A percentile compares a stretch with the other conserved stretches of the same genome.
Evolutionary conservation across 108 stramenopile genomes (phyloP).

Genomic region (Nitzschia palea): DNA sequence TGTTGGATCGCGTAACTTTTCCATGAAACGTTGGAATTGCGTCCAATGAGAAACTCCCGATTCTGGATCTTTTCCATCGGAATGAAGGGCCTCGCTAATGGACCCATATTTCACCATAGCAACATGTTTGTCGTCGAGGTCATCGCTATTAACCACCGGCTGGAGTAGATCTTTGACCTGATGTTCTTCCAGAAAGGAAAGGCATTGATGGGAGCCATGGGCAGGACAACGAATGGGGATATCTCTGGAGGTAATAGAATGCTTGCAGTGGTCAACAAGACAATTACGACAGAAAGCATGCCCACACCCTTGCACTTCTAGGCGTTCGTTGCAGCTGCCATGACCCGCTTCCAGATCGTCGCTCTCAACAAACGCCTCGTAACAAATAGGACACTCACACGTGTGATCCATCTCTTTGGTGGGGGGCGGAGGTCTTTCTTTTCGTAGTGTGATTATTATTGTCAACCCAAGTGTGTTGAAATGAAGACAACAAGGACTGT

Average conservation of each 20-base stretch:
- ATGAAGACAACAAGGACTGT: no score
- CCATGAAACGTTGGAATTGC: conserved; percentile 22
- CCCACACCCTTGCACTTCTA: conserved; percentile 13
- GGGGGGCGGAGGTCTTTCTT: no score
- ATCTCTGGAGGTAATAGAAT: conserved; percentile 9
- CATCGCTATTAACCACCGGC: no score
- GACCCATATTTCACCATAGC: conserved; percentile 11
- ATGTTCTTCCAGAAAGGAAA: neutral
- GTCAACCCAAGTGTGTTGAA: no score
- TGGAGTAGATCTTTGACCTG: conserved; percentile 13
- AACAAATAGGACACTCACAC: conserved; percentile 19
- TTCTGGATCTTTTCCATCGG: neutral
- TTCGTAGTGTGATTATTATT: no score
- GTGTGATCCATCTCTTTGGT: neutral
- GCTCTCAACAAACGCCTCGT: neutral
- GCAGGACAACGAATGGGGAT: conserved; percentile 30
- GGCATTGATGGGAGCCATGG: conserved; percentile 1
- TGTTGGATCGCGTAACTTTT: conserved; percentile 14
- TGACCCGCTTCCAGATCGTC: conserved; percentile 4
- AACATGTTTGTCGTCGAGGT: no score
- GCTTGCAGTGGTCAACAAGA: conserved; percentile 20
- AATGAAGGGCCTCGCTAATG: neutral
- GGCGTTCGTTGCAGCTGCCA: neutral
- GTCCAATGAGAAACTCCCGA: conserved; percentile 7
- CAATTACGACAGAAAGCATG: conserved; percentile 32